Conservation (phyloP, 2,329 filamentous ascomycete genomes). For the Ophiostoma piceae region DNA sequence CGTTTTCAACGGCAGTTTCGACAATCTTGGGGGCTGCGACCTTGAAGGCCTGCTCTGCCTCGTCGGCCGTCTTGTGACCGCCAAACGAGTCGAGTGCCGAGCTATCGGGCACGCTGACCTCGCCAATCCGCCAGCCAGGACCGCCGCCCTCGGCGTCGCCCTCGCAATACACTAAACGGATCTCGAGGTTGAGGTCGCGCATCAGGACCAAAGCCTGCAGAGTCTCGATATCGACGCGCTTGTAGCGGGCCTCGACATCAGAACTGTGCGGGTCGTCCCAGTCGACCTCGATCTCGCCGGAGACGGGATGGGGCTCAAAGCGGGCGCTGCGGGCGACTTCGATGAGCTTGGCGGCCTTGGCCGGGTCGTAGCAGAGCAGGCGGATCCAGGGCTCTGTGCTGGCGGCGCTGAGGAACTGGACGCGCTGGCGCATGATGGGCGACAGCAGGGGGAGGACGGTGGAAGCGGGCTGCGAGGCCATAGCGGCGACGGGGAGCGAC, state of each 20-base stretch:
- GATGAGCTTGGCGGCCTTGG: conserved; percentile 53
- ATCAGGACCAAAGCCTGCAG: conserved; percentile 62
- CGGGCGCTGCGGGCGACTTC: conserved; percentile 56
- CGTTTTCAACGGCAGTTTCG: neutral
- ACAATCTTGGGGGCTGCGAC: neutral
- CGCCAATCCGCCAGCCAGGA: conserved; percentile 66
- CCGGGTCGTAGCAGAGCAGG: conserved; percentile 63
- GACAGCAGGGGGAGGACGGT: conserved; percentile 57
- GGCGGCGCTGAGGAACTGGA: conserved; percentile 58
- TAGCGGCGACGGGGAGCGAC: conserved; percentile 54
- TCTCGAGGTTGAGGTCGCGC: conserved; percentile 52
- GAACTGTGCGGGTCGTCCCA: conserved; percentile 41
- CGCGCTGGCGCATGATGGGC: conserved; percentile 60
- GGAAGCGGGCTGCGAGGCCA: conserved; percentile 52
- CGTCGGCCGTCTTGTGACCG: conserved; percentile 47
- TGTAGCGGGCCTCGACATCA: conserved; percentile 59
- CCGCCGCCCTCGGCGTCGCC: conserved; percentile 56
- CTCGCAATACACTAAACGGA: conserved; percentile 65
- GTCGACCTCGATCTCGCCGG: conserved; percentile 72
- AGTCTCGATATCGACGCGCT: conserved; percentile 69
- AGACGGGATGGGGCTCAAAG: conserved; percentile 74
- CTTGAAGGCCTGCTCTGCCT: conserved; percentile 56
- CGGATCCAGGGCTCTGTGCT: conserved; percentile 66
- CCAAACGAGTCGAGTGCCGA: conserved; percentile 52
- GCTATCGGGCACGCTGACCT: conserved; percentile 58